Percentiles rank a stretch among this genome's conserved stretches.
Conservation (phyloP, 73 alveolate genomes). For the Tetrahymena malaccensis region DNA sequence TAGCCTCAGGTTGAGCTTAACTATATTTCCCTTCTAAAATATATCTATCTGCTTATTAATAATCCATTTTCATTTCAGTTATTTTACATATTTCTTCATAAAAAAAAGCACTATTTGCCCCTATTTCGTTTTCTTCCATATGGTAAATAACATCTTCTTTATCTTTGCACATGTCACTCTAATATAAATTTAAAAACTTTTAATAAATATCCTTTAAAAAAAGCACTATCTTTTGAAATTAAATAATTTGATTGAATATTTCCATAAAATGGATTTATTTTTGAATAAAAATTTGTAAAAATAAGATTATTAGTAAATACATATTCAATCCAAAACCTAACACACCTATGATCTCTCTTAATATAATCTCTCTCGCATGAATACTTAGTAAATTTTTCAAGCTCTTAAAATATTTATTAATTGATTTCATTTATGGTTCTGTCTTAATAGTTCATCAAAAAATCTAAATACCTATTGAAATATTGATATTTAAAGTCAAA, state of each 20-base stretch:
- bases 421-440: not conserved
- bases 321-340: not conserved
- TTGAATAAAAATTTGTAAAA: not conserved
- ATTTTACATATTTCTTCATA: not conserved
- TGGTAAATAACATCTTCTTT: not conserved
- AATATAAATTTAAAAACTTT: not conserved
- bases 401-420: not conserved
- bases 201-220: not conserved
- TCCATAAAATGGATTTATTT: too few relatives aligned
- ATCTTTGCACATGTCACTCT: not conserved
- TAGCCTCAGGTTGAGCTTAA: not conserved
- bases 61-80: not conserved
- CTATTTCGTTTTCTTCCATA: not conserved
- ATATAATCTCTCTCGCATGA: not conserved
- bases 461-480: not conserved
- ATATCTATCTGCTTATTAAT: not conserved
- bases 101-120: not conserved
- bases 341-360: not conserved
- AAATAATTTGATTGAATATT: too few relatives aligned
- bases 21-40: not conserved
- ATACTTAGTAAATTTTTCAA: not conserved
- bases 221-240: not conserved
- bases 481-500: too few relatives aligned
- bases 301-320: not conserved
- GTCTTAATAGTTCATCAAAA: not conserved